Percentiles rank a stretch among this genome's conserved stretches.
These are phyloP conservation scores for Colletotrichum higginsianum DNA, from an alignment of 2,329 filamentous ascomycete species.

Conservation along the genomic window DNA sequence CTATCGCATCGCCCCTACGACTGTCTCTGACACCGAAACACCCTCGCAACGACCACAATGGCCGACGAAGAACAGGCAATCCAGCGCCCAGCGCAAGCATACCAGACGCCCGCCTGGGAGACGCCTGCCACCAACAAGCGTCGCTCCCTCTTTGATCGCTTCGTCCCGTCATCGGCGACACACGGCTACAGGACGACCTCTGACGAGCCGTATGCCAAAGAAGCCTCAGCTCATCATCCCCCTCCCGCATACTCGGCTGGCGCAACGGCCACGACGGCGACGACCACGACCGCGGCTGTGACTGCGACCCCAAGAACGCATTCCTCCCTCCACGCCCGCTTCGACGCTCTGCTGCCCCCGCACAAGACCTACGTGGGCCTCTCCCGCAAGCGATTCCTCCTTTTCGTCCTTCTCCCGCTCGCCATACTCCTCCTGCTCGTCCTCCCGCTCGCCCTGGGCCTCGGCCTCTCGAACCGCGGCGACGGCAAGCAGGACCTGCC, in stretches of 20 bases:
- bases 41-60: slow-evolving; percentile 12
- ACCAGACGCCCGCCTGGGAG: slow-evolving; percentile 38
- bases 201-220: slow-evolving; percentile 5
- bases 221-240: slow-evolving; percentile 3
- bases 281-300: neutral
- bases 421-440: slow-evolving; percentile 25
- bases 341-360: slow-evolving; percentile 31
- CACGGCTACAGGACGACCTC: neutral
- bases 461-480: slow-evolving; percentile 30
- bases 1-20: neutral
- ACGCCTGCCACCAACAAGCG: slow-evolving; percentile 25
- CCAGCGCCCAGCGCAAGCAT: slow-evolving; percentile 30
- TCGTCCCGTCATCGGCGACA: slow-evolving; percentile 5
- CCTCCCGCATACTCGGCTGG: neutral
- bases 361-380: slow-evolving; percentile 33
- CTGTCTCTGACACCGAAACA: neutral
- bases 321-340: slow-evolving; percentile 16
- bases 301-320: neutral
- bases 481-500: slow-evolving; percentile 13
- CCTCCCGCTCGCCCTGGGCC: slow-evolving; percentile 29
- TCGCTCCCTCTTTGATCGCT: slow-evolving; percentile 25
- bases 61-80: slow-evolving; percentile 31
- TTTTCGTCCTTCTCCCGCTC: slow-evolving; percentile 23
- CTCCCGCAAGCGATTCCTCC: slow-evolving; percentile 25
- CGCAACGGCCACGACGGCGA: neutral